phyloP scores from a whole-genome alignment of 2,329 filamentous ascomycete species.

The Cladosporium sp. region DNA sequence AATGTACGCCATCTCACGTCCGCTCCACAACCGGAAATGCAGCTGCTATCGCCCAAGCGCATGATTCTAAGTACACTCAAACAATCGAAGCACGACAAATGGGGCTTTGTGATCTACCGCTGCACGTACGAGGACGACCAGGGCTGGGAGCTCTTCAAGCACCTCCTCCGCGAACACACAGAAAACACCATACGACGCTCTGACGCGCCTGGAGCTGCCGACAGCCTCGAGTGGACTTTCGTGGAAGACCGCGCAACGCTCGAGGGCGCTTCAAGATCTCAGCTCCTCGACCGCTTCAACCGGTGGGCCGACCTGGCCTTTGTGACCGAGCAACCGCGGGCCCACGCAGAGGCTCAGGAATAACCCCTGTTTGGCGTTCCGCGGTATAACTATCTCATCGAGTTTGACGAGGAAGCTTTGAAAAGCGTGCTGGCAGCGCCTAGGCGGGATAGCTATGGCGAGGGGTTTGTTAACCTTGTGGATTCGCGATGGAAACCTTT shows the following conservation, averaged over 20 bases:
- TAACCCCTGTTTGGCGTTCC: neutral
- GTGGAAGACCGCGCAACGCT: neutral
- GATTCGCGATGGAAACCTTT: neutral
- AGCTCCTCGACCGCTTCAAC: constrained; percentile 1
- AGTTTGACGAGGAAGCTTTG: constrained; percentile 2
- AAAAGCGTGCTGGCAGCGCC: neutral
- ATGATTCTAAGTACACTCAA: neutral
- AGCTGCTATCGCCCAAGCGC: neutral
- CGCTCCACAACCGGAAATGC: neutral
- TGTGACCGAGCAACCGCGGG: neutral
- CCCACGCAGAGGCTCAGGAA: neutral
- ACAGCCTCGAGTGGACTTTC: constrained; percentile 2
- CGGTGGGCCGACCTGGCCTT: neutral
- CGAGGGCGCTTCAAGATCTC: neutral
- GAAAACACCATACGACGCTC: neutral
- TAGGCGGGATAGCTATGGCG: neutral
- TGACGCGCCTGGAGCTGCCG: neutral
- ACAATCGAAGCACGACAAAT: constrained; percentile 13
- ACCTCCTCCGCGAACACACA: neutral
- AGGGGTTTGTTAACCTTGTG: neutral
- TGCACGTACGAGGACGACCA: constrained; percentile 14
- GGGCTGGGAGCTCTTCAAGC: constrained; percentile 14
- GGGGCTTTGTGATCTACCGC: constrained; percentile 19
- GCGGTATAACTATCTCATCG: neutral
- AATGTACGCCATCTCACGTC: neutral